Conservation (phyloP, 768 basidiomycete species). For the Sarcodon aspratus region DNA sequence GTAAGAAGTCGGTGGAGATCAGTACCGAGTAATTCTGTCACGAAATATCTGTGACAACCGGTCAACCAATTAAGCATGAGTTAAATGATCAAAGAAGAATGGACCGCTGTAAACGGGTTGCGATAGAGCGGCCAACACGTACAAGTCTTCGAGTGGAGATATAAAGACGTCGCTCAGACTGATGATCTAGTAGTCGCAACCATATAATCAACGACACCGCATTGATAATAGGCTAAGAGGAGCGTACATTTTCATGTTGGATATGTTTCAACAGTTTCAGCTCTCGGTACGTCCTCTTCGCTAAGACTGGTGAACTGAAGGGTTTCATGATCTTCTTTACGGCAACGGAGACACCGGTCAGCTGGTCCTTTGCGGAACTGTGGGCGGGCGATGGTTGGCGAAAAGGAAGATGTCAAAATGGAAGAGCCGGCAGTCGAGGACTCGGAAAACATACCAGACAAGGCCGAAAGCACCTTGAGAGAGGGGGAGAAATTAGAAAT, state of each 20-base stretch:
- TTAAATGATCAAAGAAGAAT: slow-evolving; percentile 2
- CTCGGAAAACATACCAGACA: slow-evolving; percentile 61
- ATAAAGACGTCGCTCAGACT: slow-evolving; percentile 98
- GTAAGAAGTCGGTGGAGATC: slow-evolving; percentile 96
- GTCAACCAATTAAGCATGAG: not conserved
- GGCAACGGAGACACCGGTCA: slow-evolving; percentile 87
- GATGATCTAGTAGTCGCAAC: slow-evolving; percentile 62
- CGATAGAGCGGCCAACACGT: slow-evolving; percentile 17
- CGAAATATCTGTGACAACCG: slow-evolving; percentile 70
- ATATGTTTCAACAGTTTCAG: slow-evolving; percentile 97
- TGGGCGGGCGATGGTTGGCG: not conserved
- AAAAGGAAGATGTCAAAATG: slow-evolving; percentile 2
- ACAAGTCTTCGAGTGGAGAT: slow-evolving; percentile 98
- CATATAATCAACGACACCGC: not conserved
- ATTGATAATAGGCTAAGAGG: slow-evolving; percentile 2
- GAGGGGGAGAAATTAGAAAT: not conserved
- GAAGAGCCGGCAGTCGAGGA: not conserved
- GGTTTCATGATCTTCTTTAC: slow-evolving; percentile 99
- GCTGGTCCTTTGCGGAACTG: slow-evolving; percentile 91
- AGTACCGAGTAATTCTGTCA: slow-evolving; percentile 95
- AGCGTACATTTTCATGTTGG: slow-evolving; percentile 89
- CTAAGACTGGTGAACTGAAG: slow-evolving; percentile 96
- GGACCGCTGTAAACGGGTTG: not conserved
- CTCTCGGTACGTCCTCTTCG: slow-evolving; percentile 95
- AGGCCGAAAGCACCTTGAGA: slow-evolving; percentile 86